Evolutionary conservation across 1,284 basidiomycete genomes (phyloP), one percentile per base, ranked within the genome.

Genomic region (Cryptococcus sp.): DNA sequence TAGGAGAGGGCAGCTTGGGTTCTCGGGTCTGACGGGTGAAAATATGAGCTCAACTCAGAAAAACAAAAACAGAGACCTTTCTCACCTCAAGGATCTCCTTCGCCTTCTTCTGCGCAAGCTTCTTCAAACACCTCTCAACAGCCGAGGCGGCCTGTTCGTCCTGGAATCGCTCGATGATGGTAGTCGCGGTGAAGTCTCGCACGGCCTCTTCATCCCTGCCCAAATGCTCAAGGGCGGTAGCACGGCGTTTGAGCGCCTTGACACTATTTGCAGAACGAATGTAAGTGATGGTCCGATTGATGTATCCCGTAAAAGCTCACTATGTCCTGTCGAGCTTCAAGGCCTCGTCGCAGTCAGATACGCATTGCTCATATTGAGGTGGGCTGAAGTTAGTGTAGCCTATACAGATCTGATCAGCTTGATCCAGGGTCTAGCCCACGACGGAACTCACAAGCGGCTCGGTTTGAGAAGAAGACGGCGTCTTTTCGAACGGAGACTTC

Each of bases 381-480:
- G 90, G 90, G 25, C 84, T 82, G 82, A 94, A 86, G 82, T 97
- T 94, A 78, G 94, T 86, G 80, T 94, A 97, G 78, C 90, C 90
- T 92, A 61, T 5, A n/a, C 19, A 40, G 53, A 52, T 22, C 17
- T 38, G 7, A 23, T 46, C 20, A 51, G 25, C 27, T 79, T 30
- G 6, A 72, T 43, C 41, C 5, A 43, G 17, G 41, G 16, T 5
- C 6, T 43, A 5, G 41, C 20, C 41, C n/a, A n/a, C 13, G 13
- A 20, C 6, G 20, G 17, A 45, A 13, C 87, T 67, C 61, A 92
- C 94, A 97, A 60, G 96, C 96, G 47, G 95, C 95, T 58, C 96
- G 88, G 81, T 99, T 99, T 77, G 90, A 92, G 84, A 88, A 98
- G 82, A 91, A 99, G 50, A 98, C 93, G 35, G 95, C 88, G 74